Evolutionary conservation across 140 eudicot species (phyloP).

Genomic region (Erigeron philadelphicus): DNA sequence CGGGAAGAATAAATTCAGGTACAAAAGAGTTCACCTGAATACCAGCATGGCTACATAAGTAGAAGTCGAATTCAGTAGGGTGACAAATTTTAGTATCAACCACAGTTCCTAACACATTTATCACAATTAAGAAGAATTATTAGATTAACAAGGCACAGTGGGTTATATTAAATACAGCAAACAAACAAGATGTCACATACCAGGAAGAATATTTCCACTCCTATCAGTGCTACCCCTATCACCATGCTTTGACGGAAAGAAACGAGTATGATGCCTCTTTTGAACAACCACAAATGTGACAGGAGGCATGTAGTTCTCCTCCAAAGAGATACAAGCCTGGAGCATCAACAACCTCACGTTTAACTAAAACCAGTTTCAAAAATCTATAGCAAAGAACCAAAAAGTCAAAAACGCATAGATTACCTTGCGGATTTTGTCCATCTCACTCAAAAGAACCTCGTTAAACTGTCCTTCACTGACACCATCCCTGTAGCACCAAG

Average conservation of each 20-base stretch:
- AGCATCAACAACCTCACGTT: constrained; percentile 8
- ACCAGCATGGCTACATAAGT: constrained; percentile 83
- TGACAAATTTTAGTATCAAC: constrained; percentile 75
- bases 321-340: constrained; percentile 69
- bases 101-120: constrained; percentile 54
- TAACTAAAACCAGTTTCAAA: background rate
- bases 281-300: constrained; percentile 85
- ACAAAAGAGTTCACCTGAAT: constrained; percentile 49
- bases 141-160: background rate
- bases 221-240: constrained; percentile 44
- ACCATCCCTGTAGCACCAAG: constrained; percentile 60
- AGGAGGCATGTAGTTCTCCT: constrained; percentile 54
- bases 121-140: background rate
- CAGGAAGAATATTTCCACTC: constrained; percentile 85
- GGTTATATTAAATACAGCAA: background rate
- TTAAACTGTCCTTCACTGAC: constrained; percentile 89
- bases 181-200: constrained; percentile 25
- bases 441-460: constrained; percentile 56
- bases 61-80: constrained; percentile 72
- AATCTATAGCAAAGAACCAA: background rate
- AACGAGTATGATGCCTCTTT: constrained; percentile 88
- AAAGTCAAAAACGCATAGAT: background rate
- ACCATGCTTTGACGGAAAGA: constrained; percentile 49
- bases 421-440: constrained; percentile 70
- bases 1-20: background rate